Evolutionary conservation across 352 stramenopile genomes (phyloP), one percentile per base, ranked within the genome.

Genomic region (Halophytophthora polymorphica): DNA sequence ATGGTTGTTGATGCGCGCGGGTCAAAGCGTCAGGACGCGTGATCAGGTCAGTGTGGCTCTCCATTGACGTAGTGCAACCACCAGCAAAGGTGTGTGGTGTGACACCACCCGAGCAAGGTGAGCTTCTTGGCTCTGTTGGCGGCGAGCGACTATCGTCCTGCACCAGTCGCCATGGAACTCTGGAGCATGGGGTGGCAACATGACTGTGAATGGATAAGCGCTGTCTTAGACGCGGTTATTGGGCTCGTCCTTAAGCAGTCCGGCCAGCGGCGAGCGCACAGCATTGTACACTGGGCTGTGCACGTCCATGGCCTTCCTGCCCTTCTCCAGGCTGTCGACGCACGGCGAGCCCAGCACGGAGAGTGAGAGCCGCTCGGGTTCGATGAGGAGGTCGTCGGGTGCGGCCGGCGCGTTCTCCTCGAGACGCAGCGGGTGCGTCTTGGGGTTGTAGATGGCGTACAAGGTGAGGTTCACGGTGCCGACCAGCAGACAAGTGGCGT

Each of bases 361-460:
- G 31, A 57, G 15, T 1, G 55, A 65, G 0, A 54, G 40, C 31
- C 25, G 45, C 12, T 49, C 50, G 15, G 58, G 41, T 40, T 17
- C 42, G 2, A 48, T 56, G 19, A 46, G 13, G 18, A 59, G 62
- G n/a, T 40, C 47, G 22, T 15, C 21, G 23, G 29, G 46, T 28
- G 44, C 46, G 12, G 63, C 49, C 1, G 53, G 45, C n/a, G 62
- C 49, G 33, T 47, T 39, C 21, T 50, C 17, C 0, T 69, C 55
- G 2, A 56, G 60, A 5, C 36, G 48, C 37, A 73, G 48, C 18
- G 64, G 63, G 28, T 69, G 54, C 4, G 58, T 72, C 43, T 69
- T 72, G 1, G 55, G 59, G 35, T 58, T 63, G 61, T 64, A 73
- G 1, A 67, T 38, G n/a, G 56, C 2, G 48, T 73, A 73, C 23